A percentile compares a stretch with the other conserved stretches of the same genome.
Evolutionary conservation across 2,329 filamentous ascomycete species (phyloP).

Genomic region (Pyrenochaeta sp.): DNA sequence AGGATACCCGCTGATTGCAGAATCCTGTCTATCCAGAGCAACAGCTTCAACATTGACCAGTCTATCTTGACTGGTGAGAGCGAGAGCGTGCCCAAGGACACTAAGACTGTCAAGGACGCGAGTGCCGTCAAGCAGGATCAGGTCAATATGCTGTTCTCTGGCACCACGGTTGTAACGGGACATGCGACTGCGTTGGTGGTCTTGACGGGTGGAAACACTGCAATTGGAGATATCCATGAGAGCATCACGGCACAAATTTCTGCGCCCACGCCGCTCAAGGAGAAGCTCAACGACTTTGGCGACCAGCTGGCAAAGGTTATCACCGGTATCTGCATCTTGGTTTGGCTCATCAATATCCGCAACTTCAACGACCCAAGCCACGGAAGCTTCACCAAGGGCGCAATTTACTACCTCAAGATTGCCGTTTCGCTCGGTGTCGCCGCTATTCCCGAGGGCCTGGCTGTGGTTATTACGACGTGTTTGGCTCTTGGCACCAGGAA

Average conservation of each 20-base stretch:
- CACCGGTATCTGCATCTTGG: conserved; percentile 92
- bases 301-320: conserved; percentile 97
- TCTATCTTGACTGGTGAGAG: conserved; percentile 97
- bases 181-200: conserved; percentile 92
- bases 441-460: conserved; percentile 95
- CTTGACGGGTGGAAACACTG: conserved; percentile 86
- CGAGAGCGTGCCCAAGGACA: conserved; percentile 92
- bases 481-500: conserved; percentile 94
- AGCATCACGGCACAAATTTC: conserved; percentile 98
- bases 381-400: conserved; percentile 93
- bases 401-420: conserved; percentile 99
- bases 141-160: conserved; percentile 97
- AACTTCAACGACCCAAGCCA: conserved; percentile 96
- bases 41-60: conserved; percentile 96
- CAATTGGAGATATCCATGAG: conserved; percentile 98
- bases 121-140: conserved; percentile 97
- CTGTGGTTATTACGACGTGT: conserved; percentile 99
- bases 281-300: conserved; percentile 98
- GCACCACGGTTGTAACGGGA: conserved; percentile 94
- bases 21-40: conserved; percentile 89
- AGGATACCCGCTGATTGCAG: conserved; percentile 95
- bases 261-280: conserved; percentile 94
- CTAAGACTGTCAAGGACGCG: conserved; percentile 72
- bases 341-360: conserved; percentile 98
- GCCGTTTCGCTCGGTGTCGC: conserved; percentile 97